These are phyloP conservation scores for Taphrina confusa DNA, from an alignment of 1,139 yeast genomes.

Conservation along the genomic window DNA sequence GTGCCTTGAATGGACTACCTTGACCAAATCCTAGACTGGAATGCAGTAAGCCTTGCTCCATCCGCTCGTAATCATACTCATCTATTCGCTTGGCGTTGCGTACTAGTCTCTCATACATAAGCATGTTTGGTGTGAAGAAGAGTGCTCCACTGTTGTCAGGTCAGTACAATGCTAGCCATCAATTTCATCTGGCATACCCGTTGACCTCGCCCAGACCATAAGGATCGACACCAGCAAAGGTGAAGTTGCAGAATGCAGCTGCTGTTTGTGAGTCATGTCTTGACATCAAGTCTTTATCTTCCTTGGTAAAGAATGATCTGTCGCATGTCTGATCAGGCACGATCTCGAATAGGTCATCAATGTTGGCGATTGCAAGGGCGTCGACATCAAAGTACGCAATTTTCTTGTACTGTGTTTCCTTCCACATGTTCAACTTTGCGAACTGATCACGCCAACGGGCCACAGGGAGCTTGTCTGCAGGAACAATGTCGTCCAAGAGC, in stretches of 20 bases:
- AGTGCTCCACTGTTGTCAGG: background rate
- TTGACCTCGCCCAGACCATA: slow-evolving; percentile 27
- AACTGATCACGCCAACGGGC: slow-evolving; percentile 41
- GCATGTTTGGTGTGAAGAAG: slow-evolving; percentile 13
- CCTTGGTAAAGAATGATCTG: background rate
- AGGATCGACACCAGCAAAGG: slow-evolving; percentile 14
- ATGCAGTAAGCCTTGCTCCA: slow-evolving; percentile 18
- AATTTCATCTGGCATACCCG: slow-evolving; percentile 7
- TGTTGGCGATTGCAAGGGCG: slow-evolving; percentile 60
- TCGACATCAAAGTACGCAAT: slow-evolving; percentile 81
- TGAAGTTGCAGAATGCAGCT: slow-evolving; percentile 9
- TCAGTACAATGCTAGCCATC: too few species aligned
- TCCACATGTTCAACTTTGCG: slow-evolving; percentile 55
- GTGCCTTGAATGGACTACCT: slow-evolving; percentile 15
- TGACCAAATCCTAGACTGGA: slow-evolving; percentile 22
- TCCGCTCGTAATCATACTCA: slow-evolving; percentile 2
- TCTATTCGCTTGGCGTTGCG: background rate
- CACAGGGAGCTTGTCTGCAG: slow-evolving; percentile 7
- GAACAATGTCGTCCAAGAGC: slow-evolving; percentile 12
- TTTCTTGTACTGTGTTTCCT: slow-evolving; percentile 57
- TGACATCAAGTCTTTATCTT: background rate
- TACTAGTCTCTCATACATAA: slow-evolving; percentile 11
- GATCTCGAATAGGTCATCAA: slow-evolving; percentile 50
- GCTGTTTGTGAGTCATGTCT: background rate
- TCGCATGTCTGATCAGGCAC: slow-evolving; percentile 31